Evolutionary conservation across 257 asterid species (phyloP).

Genomic region (Ocimum tenuiflorum): DNA sequence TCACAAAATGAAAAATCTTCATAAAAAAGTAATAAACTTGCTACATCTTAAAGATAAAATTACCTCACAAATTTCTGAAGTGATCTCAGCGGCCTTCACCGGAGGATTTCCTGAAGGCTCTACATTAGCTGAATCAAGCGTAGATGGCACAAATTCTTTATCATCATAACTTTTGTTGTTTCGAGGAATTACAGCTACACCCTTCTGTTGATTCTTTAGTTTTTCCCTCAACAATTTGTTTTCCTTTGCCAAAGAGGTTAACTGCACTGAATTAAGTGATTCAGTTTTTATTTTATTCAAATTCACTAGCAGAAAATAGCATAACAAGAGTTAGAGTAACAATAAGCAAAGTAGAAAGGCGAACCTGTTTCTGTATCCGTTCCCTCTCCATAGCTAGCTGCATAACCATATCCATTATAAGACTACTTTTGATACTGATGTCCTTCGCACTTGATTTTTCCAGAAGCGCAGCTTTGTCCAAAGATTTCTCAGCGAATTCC

Average conservation of each 20-base stretch:
- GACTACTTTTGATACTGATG: conserved; percentile 42
- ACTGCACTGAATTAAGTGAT: conserved; percentile 34
- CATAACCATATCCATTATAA: conserved; percentile 63
- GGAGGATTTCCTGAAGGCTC: conserved; percentile 23
- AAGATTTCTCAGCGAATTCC: conserved; percentile 43
- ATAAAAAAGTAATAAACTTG: background rate
- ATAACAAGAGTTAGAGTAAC: background rate
- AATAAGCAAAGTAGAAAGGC: background rate
- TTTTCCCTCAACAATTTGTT: conserved; percentile 53
- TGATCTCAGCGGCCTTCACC: conserved; percentile 28
- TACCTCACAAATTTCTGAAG: conserved; percentile 38
- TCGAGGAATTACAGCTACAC: conserved; percentile 16
- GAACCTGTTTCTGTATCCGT: conserved; percentile 66
- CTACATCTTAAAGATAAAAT: background rate
- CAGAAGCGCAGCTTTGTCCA: conserved; percentile 44
- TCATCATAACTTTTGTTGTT: conserved; percentile 15
- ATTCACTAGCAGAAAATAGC: background rate
- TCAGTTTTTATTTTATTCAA: conserved; percentile 6
- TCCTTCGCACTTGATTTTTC: conserved; percentile 53
- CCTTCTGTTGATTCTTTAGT: conserved; percentile 26
- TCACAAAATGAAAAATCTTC: background rate
- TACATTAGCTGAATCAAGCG: conserved; percentile 19
- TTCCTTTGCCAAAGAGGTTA: conserved; percentile 48
- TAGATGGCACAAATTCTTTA: conserved; percentile 18
- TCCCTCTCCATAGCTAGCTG: conserved; percentile 75